Evolutionary conservation across 1,284 basidiomycete genomes (phyloP), one percentile per base, ranked within the genome.

Genomic region (Apiotrichum sp.): DNA sequence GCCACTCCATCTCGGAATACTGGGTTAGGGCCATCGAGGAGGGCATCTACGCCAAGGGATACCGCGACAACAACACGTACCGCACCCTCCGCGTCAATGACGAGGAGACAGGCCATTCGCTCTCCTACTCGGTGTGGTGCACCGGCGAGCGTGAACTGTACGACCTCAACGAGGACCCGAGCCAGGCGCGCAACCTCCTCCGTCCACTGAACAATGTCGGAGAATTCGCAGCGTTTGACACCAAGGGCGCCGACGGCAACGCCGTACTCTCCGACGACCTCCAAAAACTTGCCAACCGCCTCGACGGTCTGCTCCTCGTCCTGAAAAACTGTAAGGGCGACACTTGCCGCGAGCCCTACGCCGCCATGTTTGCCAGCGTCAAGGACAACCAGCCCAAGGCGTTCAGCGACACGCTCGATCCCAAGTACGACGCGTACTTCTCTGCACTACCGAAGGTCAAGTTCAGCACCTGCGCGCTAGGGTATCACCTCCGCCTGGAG

Each of bases 61-160:
- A 47, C 11, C 43, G 51, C 14, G 16, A 47, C 2, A 70, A 69
- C 50, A 65, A 67, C 49, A 70, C 66, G 1, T 72, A 72, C 51
- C 66, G 70, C 10, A 66, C 67, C 2, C 51, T 72, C 6, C 68
- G 70, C 4, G 59, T 69, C 9, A 61, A 66, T 9, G 61, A 66
- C 60, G 59, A 61, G 22, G 45, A 42, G 36, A 43, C 53, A 14
- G 57, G 38, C 16, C 32, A 54, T 10, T 31, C 50, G 8, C 16
- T 29, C 46, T 62, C 58, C 3, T 73, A 71, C 56, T 62, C 65
- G 0, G 71, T 70, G 14, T 73, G 71, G 71, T 73, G 71, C 56
- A 71, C 69, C 0, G 69, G 71, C 45, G 71, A 73, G 50, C 63
- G 66, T 22, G 71, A 73, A 59, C 62, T 73, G 40, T 71, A 71